A percentile compares a stretch with the other conserved stretches of the same genome.
Evolutionary conservation across 2,329 filamentous ascomycete species (phyloP).

Genomic region (Alternaria ventricosa): DNA sequence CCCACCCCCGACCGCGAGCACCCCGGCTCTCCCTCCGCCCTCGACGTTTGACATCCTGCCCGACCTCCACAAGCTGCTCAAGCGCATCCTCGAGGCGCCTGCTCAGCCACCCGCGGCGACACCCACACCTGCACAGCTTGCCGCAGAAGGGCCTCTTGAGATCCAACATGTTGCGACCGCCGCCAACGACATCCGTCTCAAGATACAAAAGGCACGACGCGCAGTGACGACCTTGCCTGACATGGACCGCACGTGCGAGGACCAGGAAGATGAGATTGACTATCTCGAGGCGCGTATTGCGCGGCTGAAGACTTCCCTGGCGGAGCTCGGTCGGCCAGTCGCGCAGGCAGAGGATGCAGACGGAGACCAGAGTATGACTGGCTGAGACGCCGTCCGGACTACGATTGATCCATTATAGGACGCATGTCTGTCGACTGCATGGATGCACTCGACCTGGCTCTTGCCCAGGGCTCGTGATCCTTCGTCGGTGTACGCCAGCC

Average conservation of each 20-base stretch:
- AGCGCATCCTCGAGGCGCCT: conserved; percentile 68
- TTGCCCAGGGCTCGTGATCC: conserved; percentile 19
- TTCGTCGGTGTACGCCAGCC: conserved; percentile 1
- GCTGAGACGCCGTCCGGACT: conserved; percentile 35
- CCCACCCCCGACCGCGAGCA: conserved; percentile 35
- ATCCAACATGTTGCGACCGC: conserved; percentile 81
- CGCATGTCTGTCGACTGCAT: conserved; percentile 36
- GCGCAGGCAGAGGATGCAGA: conserved; percentile 24
- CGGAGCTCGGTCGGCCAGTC: conserved; percentile 37
- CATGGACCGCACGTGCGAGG: conserved; percentile 68
- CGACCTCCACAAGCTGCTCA: conserved; percentile 78
- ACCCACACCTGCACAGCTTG: conserved; percentile 32
- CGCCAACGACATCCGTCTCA: conserved; percentile 79
- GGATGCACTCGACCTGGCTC: conserved; percentile 36
- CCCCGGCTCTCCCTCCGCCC: conserved; percentile 73
- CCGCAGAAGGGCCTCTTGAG: conserved; percentile 55
- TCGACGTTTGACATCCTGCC: conserved; percentile 87
- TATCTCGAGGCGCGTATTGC: conserved; percentile 69
- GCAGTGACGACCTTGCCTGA: conserved; percentile 72
- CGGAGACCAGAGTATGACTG: conserved; percentile 47
- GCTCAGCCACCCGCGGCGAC: conserved; percentile 40
- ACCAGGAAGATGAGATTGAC: conserved; percentile 74
- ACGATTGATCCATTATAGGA: conserved; percentile 39
- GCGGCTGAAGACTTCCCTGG: conserved; percentile 60
- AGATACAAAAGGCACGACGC: conserved; percentile 77